Evolutionary conservation across 805 yeast genomes (phyloP).

Genomic region (Teunomyces pallodes): DNA sequence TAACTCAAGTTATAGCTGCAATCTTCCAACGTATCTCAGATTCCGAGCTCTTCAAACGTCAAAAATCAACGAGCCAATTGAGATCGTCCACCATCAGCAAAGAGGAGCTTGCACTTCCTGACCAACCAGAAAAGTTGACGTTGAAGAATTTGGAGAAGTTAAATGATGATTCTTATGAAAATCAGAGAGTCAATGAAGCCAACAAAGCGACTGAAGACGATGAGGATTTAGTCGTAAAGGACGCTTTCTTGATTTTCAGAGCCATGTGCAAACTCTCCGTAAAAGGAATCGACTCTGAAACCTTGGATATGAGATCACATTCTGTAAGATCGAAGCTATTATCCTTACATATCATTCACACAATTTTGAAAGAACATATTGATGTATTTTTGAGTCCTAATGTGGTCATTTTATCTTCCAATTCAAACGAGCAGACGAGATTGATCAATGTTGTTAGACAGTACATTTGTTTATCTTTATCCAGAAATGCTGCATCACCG

Average conservation of each 20-base stretch:
- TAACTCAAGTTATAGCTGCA: constrained; percentile 84
- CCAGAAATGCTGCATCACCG: constrained; percentile 91
- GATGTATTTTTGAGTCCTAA: constrained; percentile 68
- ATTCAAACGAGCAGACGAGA: constrained; percentile 51
- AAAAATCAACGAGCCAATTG: constrained; percentile 16
- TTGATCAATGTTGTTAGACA: constrained; percentile 81
- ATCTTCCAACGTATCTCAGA: constrained; percentile 68
- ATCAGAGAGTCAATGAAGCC: constrained; percentile 49
- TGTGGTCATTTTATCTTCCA: constrained; percentile 49
- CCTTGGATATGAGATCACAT: constrained; percentile 84
- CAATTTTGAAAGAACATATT: constrained; percentile 80
- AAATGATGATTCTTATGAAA: constrained; percentile 49
- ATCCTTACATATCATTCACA: constrained; percentile 83
- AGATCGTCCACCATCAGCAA: constrained; percentile 15
- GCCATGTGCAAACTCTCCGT: constrained; percentile 93
- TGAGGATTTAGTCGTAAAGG: constrained; percentile 73
- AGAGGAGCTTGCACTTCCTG: constrained; percentile 9
- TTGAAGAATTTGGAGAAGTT: constrained; percentile 58
- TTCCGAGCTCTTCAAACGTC: constrained; percentile 13
- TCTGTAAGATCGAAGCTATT: constrained; percentile 88
- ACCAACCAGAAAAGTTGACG: constrained; percentile 43
- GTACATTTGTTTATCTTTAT: constrained; percentile 75
- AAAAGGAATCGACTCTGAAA: constrained; percentile 74
- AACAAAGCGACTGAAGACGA: constrained; percentile 48
- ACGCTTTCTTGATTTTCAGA: constrained; percentile 88